These are phyloP conservation scores for Cotoneaster glaucophyllus DNA, from an alignment of 306 rosid genomes.

Conservation along the genomic window DNA sequence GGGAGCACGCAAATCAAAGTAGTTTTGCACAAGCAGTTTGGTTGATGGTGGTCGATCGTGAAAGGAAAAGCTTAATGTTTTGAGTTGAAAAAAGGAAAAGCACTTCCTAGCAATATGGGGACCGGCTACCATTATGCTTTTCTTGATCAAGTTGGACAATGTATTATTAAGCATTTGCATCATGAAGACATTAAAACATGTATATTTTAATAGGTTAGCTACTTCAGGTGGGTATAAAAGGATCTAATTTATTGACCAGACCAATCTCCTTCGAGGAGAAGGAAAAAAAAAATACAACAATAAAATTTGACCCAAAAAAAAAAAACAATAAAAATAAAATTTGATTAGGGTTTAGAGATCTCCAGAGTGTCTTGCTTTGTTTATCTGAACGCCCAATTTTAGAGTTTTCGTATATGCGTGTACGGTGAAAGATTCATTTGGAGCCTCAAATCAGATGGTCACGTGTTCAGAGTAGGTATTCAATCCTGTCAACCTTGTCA, in stretches of 20 bases:
- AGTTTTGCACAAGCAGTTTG: neutral
- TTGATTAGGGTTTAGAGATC: neutral
- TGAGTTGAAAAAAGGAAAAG: constrained; percentile 11
- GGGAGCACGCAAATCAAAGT: neutral
- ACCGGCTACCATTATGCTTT: neutral
- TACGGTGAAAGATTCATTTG: constrained; percentile 3
- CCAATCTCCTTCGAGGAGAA: neutral
- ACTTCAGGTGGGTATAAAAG: neutral
- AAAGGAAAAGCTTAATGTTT: neutral
- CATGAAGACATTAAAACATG: neutral
- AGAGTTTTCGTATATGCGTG: neutral
- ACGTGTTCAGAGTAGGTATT: constrained; percentile 26
- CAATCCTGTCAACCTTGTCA: constrained; percentile 13
- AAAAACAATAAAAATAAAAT: neutral
- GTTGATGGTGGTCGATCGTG: constrained; percentile 3
- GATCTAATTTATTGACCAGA: constrained; percentile 1
- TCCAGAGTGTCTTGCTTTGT: neutral
- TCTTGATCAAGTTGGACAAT: neutral
- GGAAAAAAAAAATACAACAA: neutral
- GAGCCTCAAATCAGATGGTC: neutral
- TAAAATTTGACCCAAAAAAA: neutral
- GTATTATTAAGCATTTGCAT: neutral
- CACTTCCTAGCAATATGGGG: neutral
- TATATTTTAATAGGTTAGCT: neutral
- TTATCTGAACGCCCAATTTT: neutral